Evolutionary conservation across 331 rosid species (phyloP), one percentile per base, ranked within the genome.

Genomic region (Prunus yedoensis): DNA sequence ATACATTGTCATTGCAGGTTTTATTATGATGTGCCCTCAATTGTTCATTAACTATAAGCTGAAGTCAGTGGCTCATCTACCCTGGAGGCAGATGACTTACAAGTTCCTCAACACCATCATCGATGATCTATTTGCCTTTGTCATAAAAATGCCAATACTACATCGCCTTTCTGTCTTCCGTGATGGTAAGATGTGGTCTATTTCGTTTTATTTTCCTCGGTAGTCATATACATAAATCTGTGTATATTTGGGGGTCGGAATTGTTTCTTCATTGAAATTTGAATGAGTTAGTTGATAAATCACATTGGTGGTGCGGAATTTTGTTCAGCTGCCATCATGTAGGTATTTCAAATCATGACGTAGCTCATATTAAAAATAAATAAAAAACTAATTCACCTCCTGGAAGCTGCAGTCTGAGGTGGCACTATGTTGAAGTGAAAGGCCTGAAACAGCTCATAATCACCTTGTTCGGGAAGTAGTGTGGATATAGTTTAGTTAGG

Each of bases 81-180:
- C 99, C 30, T 94, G 99, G 99, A 90, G 99, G 85, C 99, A 92
- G 84, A 94, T 94, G 97, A 94, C 99, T 61, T 94, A 94, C 94
- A 94, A 92, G 88, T 94, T 94, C 83, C 97, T 94, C 79, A 94
- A 94, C 87, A 94, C 99, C 74, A 94, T 94, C 83, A 94, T 94
- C 52, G 97, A 94, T 74, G 99, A 94, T 85, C 91, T 94, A 47
- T 94, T 94, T 80, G 99, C 99, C 75, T 94, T 94, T 54, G 99
- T 94, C 85, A 94, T 94, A 50, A 94, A 94, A 85, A 94, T 94
- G 99, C 99, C 99, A 54, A 79, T 80, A 17, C 79, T 94, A 15
- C 99, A 94, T 82, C 93, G 99, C 23, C 96, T 94, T 54, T 94
- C 99, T 16, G 99, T 92, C 76, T 94, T 94, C 91, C 99, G 97